Evolutionary conservation across 805 yeast species (phyloP), one percentile per base, ranked within the genome.

Genomic region (Yamadazyma sp.): DNA sequence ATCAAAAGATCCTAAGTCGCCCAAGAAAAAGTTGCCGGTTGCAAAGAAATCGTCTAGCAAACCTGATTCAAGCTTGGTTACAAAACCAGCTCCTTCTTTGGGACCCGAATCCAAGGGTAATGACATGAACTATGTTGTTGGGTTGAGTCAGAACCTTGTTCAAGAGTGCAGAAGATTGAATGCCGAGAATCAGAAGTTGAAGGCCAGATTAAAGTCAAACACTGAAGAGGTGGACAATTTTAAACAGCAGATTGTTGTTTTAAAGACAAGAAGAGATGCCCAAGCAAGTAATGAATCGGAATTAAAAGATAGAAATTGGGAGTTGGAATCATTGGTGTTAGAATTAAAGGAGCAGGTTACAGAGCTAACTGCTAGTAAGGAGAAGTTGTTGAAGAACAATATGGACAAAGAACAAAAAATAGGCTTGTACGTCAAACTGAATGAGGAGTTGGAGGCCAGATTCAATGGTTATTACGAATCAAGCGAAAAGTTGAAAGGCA

Each of bases 121-220:
- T 46, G 85, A 83, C 42, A 77, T 82, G 66, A 77, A 78, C 52
- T 84, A 84, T 53, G 79, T 83, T 11, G 83, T 83, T 41, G 87
- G 84, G 3, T 59, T 84, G 39, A 80, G 87, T 60, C 91, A 84
- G 49, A 82, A 82, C 40, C 62, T 84, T 45, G 67, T 84, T 12
- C 63, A 73, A 29, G 88, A 85, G 55, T 83, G 89, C 50, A 74
- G 90, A 47, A 71, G 82, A 44, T 65, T 84, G 39, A 82, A 78
- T 38, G 80, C 84, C 17, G 87, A 82, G 41, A 80, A 76, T 53
- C 70, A 70, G 37, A 62, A 60, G 45, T 65, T 71, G 45, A 71
- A 72, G 42, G 45, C 55, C 12, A 68, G 66, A 45, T 49, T 79
- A 44, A 67, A 65, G 42, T 48, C 65, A 2, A 48, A 66, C n/a